Conservation (phyloP, 352 stramenopile species). For the Pythium sp. region DNA sequence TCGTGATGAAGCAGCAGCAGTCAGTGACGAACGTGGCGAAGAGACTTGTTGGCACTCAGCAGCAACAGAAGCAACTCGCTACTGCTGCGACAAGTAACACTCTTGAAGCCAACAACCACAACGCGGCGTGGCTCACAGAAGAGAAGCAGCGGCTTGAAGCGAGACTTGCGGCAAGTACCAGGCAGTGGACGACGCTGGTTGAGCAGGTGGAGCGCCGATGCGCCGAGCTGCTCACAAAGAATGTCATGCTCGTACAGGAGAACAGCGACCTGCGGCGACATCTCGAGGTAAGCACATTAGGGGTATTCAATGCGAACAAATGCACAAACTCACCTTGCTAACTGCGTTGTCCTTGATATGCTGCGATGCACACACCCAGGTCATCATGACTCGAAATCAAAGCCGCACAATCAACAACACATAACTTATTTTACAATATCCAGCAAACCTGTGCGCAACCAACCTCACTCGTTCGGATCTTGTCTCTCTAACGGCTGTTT, state of each 20-base stretch:
- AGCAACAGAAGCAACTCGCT: background rate
- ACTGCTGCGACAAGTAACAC: background rate
- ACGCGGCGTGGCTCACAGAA: background rate
- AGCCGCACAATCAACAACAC: background rate
- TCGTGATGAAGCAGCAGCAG: constrained; percentile 13
- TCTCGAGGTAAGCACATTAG: constrained; percentile 19
- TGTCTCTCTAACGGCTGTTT: background rate
- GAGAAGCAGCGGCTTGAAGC: constrained; percentile 39
- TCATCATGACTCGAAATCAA: background rate
- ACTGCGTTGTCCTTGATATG: background rate
- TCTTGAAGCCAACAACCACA: background rate
- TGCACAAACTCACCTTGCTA: background rate
- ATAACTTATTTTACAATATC: constrained; percentile 2
- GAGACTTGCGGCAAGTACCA: constrained; percentile 31
- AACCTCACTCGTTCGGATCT: background rate
- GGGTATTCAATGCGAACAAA: background rate
- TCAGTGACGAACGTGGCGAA: background rate
- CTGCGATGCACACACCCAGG: background rate
- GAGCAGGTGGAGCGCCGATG: constrained; percentile 61
- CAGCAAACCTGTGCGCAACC: background rate
- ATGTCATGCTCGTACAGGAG: constrained; percentile 68
- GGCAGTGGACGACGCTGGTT: constrained; percentile 38
- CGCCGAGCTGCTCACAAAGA: constrained; percentile 62
- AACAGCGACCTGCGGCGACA: constrained; percentile 45
- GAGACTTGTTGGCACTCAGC: background rate